A percentile compares a stretch with the other conserved stretches of the same genome.
These are phyloP conservation scores for Diplocarpon rosae DNA, from an alignment of 2,329 filamentous ascomycete genomes.

Conservation along the genomic window DNA sequence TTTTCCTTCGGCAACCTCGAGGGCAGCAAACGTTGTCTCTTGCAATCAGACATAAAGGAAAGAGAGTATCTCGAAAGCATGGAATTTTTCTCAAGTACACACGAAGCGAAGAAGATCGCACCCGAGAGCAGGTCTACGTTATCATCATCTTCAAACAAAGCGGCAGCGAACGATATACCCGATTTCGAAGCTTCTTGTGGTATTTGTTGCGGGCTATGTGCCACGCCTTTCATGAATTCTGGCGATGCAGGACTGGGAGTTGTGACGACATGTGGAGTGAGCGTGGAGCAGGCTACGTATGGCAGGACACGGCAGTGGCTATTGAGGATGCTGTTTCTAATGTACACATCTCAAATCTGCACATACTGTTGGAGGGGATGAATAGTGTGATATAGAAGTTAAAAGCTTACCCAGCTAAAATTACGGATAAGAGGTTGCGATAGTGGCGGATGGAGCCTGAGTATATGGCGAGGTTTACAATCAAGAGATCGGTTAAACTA, in stretches of 20 bases:
- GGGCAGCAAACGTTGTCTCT: background rate
- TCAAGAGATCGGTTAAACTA: too few species aligned
- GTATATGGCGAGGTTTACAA: background rate
- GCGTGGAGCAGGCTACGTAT: slow-evolving; percentile 1
- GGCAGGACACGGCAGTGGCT: slow-evolving; percentile 6
- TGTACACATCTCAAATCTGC: slow-evolving; percentile 5
- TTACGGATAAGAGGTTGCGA: background rate
- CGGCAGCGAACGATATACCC: background rate
- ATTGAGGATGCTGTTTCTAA: slow-evolving; percentile 6
- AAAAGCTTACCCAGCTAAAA: background rate
- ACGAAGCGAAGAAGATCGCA: background rate
- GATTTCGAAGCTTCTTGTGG: background rate
- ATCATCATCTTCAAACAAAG: background rate
- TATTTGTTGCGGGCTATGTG: slow-evolving; percentile 8
- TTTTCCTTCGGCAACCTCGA: slow-evolving; percentile 9
- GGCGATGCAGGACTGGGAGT: background rate
- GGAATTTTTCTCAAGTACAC: background rate
- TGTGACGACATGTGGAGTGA: slow-evolving; percentile 2
- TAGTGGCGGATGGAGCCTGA: slow-evolving; percentile 1
- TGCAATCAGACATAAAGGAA: background rate
- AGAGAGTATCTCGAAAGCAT: background rate
- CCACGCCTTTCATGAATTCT: slow-evolving; percentile 4
- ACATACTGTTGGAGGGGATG: slow-evolving; percentile 1
- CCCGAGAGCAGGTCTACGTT: background rate
- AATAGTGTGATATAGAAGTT: background rate